phyloP scores from a whole-genome alignment of 2,329 filamentous ascomycete species.

The Cercospora zeina region DNA sequence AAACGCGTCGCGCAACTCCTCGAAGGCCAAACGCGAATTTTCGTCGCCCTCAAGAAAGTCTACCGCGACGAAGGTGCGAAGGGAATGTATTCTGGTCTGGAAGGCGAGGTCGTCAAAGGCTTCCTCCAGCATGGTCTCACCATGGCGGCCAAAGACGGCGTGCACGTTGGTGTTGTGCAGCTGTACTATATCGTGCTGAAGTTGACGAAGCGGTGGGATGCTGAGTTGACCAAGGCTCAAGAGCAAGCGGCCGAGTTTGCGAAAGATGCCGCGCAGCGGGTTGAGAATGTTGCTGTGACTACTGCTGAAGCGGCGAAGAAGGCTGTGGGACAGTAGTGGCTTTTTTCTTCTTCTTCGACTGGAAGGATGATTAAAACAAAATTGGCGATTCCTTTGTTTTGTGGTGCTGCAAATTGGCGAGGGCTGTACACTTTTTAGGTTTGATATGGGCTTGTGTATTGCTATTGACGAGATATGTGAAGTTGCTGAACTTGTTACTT shows the following conservation, averaged over 20 bases:
- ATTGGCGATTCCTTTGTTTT: not conserved
- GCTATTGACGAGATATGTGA: not conserved
- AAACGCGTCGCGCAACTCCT: slow-evolving; percentile 29
- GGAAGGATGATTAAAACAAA: not conserved
- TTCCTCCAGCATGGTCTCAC: slow-evolving; percentile 85
- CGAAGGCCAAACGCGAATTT: slow-evolving; percentile 36
- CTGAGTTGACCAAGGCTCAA: slow-evolving; percentile 40
- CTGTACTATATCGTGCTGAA: slow-evolving; percentile 67
- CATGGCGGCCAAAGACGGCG: slow-evolving; percentile 79
- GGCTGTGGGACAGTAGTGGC: slow-evolving; percentile 15
- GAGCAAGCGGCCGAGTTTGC: slow-evolving; percentile 38
- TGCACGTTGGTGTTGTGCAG: slow-evolving; percentile 71
- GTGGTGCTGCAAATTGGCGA: not conserved
- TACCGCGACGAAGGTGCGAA: slow-evolving; percentile 60
- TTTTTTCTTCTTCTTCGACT: not conserved
- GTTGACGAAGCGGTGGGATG: slow-evolving; percentile 46
- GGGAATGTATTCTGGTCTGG: slow-evolving; percentile 74
- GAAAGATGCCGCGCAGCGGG: slow-evolving; percentile 28
- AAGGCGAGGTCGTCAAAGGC: slow-evolving; percentile 74
- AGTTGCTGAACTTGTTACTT: not conserved
- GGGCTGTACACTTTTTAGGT: not conserved
- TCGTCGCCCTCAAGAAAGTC: slow-evolving; percentile 37
- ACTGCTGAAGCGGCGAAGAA: slow-evolving; percentile 29
- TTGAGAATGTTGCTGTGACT: slow-evolving; percentile 33
- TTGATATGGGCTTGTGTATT: not conserved